Percentiles rank a stretch among this genome's conserved stretches.
These are phyloP conservation scores for Penicillium robsamsonii DNA, from an alignment of 495 filamentous ascomycete species.

Conservation along the genomic window DNA sequence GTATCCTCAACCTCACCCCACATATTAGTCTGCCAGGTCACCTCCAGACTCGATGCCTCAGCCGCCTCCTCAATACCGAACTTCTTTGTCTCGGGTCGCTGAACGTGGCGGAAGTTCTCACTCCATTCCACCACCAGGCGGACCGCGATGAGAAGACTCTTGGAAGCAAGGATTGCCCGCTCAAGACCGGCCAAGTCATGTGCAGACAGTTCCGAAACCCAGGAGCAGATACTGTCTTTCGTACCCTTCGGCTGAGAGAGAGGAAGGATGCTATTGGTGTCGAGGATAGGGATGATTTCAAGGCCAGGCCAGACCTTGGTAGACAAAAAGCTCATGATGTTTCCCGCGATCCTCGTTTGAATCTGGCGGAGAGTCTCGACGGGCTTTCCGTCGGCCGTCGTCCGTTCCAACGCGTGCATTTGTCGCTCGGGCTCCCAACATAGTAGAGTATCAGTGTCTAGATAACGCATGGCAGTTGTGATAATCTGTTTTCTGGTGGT, in stretches of 20 bases:
- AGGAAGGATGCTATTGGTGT: conserved; percentile 69
- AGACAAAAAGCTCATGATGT: conserved; percentile 68
- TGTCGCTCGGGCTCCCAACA: conserved; percentile 77
- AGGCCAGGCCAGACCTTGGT: conserved; percentile 82
- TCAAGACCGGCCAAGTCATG: conserved; percentile 88
- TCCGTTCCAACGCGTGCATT: conserved; percentile 25
- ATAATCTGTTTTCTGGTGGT: conserved; percentile 58
- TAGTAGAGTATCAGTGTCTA: conserved; percentile 90
- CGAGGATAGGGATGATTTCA: conserved; percentile 71
- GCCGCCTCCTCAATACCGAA: conserved; percentile 66
- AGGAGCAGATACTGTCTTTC: conserved; percentile 69
- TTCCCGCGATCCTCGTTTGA: conserved; percentile 64
- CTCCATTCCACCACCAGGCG: conserved; percentile 88
- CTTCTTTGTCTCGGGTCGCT: conserved; percentile 31
- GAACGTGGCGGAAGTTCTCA: conserved; percentile 56
- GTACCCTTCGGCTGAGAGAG: conserved; percentile 66
- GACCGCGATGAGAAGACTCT: conserved; percentile 76
- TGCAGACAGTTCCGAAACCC: conserved; percentile 67
- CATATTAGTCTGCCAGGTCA: conserved; percentile 81
- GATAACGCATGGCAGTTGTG: conserved; percentile 71
- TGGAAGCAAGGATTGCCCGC: conserved; percentile 75
- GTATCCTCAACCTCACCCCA: conserved; percentile 99
- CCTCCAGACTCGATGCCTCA: conserved; percentile 75
- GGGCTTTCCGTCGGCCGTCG: conserved; percentile 21
- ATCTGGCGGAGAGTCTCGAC: conserved; percentile 61